Conservation (phyloP, 352 stramenopile species). For the Thalassiosira pacifica region DNA sequence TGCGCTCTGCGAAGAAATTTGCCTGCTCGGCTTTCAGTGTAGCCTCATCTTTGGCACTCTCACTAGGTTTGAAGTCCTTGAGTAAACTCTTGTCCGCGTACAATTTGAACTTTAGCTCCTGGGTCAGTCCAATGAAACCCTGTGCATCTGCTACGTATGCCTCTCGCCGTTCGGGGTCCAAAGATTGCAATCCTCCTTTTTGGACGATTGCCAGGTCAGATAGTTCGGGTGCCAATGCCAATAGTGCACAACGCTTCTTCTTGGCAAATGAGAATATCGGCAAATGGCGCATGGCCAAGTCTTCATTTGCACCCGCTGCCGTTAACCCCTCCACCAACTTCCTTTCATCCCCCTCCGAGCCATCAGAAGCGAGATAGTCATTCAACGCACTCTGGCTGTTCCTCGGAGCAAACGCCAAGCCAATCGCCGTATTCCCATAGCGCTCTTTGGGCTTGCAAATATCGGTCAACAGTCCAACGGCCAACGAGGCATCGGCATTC, state of each 20-base stretch:
- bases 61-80: slow-evolving; percentile 73
- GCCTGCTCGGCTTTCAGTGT: slow-evolving; percentile 54
- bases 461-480: slow-evolving; percentile 57
- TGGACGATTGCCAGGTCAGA: slow-evolving; percentile 69
- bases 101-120: slow-evolving; percentile 78
- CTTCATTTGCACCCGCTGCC: slow-evolving; percentile 40
- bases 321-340: slow-evolving; percentile 53
- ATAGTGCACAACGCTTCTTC: slow-evolving; percentile 54
- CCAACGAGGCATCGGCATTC: slow-evolving; percentile 68
- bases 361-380: slow-evolving; percentile 49
- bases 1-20: slow-evolving; percentile 81
- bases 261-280: slow-evolving; percentile 76
- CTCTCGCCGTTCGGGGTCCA: slow-evolving; percentile 64
- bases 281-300: slow-evolving; percentile 56
- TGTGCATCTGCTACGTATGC: slow-evolving; percentile 78
- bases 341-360: slow-evolving; percentile 33
- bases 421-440: slow-evolving; percentile 68
- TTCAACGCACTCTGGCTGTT: slow-evolving; percentile 68
- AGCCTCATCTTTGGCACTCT: slow-evolving; percentile 13
- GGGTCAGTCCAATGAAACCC: slow-evolving; percentile 79
- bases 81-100: slow-evolving; percentile 82
- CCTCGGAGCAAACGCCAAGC: slow-evolving; percentile 67
- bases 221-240: slow-evolving; percentile 73
- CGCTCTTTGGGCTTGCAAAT: slow-evolving; percentile 56
- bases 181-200: slow-evolving; percentile 69